These are phyloP conservation scores for Apiospora malaysiana DNA, from an alignment of 2,329 filamentous ascomycete species.

Conservation along the genomic window DNA sequence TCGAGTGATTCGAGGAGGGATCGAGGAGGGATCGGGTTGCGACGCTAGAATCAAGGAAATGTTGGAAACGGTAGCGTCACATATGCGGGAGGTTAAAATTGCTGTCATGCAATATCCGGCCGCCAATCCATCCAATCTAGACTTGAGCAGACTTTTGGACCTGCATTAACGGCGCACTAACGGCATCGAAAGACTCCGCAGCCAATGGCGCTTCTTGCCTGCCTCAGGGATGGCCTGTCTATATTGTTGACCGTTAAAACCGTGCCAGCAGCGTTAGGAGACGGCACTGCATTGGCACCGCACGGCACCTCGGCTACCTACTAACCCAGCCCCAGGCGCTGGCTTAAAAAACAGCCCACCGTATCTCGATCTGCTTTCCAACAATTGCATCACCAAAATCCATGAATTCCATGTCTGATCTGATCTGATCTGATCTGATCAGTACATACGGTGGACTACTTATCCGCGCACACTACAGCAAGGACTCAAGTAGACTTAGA, in stretches of 20 bases:
- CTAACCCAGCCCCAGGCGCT: slow-evolving; percentile 16
- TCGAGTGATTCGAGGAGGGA: too few relatives aligned
- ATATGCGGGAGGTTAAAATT: slow-evolving; percentile 16
- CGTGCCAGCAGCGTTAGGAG: too few relatives aligned
- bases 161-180: slow-evolving; percentile 12
- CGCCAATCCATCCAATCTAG: background rate
- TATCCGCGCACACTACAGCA: too few relatives aligned
- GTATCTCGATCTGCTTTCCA: background rate
- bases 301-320: background rate
- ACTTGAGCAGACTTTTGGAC: background rate
- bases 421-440: too few relatives aligned
- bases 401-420: background rate
- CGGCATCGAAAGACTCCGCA: background rate
- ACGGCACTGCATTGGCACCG: background rate
- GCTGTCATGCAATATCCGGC: slow-evolving; percentile 5
- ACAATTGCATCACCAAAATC: background rate
- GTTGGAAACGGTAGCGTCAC: slow-evolving; percentile 15
- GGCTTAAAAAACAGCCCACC: background rate
- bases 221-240: slow-evolving; percentile 5
- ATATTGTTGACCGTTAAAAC: background rate
- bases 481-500: background rate
- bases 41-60: slow-evolving; percentile 18
- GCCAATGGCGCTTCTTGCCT: background rate
- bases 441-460: too few relatives aligned
- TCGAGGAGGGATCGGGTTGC: background rate